These are phyloP conservation scores for Eucalyptus grandis DNA, from an alignment of 345 rosid species.

Conservation along the genomic window DNA sequence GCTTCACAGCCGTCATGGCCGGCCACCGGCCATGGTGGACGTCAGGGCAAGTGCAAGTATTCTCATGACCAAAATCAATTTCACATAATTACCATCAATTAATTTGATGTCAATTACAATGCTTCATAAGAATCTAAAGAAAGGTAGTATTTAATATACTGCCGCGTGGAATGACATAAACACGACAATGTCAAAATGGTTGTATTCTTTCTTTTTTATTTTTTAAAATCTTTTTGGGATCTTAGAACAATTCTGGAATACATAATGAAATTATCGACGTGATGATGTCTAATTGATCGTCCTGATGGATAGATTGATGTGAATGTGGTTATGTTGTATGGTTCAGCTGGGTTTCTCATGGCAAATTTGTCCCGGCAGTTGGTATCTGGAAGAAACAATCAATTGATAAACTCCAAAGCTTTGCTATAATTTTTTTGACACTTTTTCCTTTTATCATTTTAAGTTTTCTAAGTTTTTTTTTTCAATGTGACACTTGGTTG, in stretches of 20 bases:
- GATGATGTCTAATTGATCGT: not conserved
- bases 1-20: not conserved
- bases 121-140: too few species aligned
- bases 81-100: not conserved
- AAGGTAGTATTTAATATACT: too few species aligned
- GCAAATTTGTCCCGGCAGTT: not conserved
- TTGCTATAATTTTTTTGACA: too few species aligned
- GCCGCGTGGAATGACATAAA: too few species aligned
- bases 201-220: too few species aligned
- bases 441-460: not conserved
- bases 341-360: too few species aligned
- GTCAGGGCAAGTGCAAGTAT: not conserved
- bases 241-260: too few species aligned
- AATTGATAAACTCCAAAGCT: not conserved
- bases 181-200: too few species aligned
- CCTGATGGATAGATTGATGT: not conserved
- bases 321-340: not conserved
- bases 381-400: not conserved
- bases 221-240: too few species aligned
- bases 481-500: not conserved
- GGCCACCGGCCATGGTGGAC: too few species aligned
- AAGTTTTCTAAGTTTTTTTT: too few species aligned
- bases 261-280: not conserved
- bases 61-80: not conserved
- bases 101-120: not conserved